phyloP scores from a whole-genome alignment of 768 basidiomycete genomes.

The Leccinum arenicola region DNA sequence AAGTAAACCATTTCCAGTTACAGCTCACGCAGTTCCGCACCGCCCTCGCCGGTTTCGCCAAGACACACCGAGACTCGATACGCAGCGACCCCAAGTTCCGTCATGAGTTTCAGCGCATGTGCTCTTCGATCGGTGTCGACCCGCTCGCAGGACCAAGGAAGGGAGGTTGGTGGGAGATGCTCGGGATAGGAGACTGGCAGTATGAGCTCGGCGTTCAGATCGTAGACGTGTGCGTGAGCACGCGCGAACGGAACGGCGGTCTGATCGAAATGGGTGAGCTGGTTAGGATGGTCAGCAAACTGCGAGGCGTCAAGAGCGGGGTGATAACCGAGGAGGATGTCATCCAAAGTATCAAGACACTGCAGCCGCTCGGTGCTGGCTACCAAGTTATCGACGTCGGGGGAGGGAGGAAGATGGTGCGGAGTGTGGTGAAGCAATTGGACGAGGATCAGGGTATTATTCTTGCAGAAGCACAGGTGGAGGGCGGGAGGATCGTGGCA shows the following conservation, averaged over 20 bases:
- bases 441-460: conserved; percentile 87
- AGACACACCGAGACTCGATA: not conserved
- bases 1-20: not conserved
- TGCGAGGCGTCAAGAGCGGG: conserved; percentile 68
- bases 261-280: conserved; percentile 88
- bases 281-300: conserved; percentile 68
- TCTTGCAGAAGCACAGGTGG: conserved; percentile 66
- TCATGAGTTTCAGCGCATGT: not conserved
- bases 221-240: conserved; percentile 87
- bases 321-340: conserved; percentile 85
- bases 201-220: conserved; percentile 95
- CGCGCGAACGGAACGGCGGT: conserved; percentile 87
- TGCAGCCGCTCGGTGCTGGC: conserved; percentile 88
- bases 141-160: not conserved
- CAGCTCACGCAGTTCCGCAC: not conserved
- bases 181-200: conserved; percentile 87
- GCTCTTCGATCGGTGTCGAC: not conserved
- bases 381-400: conserved; percentile 80
- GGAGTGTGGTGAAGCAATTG: conserved; percentile 86
- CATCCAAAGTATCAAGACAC: conserved; percentile 75
- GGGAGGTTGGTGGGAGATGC: not conserved
- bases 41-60: not conserved
- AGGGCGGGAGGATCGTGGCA: conserved; percentile 69
- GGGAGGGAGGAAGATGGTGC: conserved; percentile 71
- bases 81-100: not conserved